Percentiles rank a stretch among this genome's conserved stretches.
Evolutionary conservation across 139 green algal genomes (phyloP).

Genomic region (Tetradesmus lagerheimii): DNA sequence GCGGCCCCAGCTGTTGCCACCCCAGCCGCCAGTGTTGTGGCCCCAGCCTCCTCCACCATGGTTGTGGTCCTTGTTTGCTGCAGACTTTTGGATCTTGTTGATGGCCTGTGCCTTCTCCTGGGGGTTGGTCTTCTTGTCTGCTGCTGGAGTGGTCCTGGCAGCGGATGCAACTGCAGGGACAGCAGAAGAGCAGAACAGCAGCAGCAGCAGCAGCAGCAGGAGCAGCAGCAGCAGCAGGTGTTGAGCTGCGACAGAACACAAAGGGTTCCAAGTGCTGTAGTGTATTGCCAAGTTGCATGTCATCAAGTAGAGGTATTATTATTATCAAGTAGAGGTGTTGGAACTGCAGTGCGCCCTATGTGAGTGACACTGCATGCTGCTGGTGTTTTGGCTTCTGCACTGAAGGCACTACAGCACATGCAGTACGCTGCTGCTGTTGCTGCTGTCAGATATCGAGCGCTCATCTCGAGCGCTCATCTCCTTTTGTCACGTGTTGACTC

Average conservation of each 20-base stretch:
- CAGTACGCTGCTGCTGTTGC: too few species aligned
- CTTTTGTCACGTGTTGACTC: too few species aligned
- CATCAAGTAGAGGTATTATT: too few species aligned
- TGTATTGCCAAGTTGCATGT: too few species aligned
- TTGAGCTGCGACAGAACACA: too few species aligned
- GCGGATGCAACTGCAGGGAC: background rate
- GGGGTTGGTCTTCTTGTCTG: background rate
- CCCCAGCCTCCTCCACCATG: background rate
- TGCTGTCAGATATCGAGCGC: too few species aligned
- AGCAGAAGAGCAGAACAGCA: background rate
- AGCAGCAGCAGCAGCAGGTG: background rate
- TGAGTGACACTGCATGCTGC: too few species aligned
- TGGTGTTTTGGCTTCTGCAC: background rate
- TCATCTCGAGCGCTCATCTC: too few species aligned
- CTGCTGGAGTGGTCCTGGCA: background rate
- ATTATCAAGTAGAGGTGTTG: too few species aligned
- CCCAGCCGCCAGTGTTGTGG: background rate
- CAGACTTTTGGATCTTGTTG: background rate
- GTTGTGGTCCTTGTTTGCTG: background rate
- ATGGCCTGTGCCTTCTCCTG: background rate
- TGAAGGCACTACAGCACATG: too few species aligned
- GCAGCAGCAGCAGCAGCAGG: background rate
- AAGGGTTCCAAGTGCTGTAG: background rate
- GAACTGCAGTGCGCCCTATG: too few species aligned
- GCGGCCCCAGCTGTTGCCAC: background rate